Evolutionary conservation across 2,329 filamentous ascomycete genomes (phyloP), one percentile per base, ranked within the genome.

Genomic region (Plenodomus lindquistii): DNA sequence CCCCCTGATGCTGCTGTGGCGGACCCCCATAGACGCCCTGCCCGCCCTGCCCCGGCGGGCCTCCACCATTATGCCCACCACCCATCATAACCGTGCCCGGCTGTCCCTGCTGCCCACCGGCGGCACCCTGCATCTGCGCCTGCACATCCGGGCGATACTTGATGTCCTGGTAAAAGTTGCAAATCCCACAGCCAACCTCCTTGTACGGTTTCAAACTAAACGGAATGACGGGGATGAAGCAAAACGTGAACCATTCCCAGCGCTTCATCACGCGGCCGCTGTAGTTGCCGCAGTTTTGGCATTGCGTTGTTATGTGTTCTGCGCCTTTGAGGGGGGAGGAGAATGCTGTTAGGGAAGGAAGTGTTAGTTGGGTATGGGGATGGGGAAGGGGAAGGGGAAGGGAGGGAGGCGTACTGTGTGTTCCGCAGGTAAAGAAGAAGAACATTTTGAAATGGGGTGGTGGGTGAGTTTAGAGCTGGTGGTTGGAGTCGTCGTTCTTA

Each of bases 171-270:
- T 83, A 81, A 69, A 90, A 91, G 68, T 86, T 84, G 80, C 88
- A 93, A 69, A 91, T 85, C 64, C 84, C 80, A 76, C 88, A 93
- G 50, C 79, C 77, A 46, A 93, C 80, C 63, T 91, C 87, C 60
- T 85, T 71, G 60, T 71, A 73, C 0, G 77, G 77, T 50, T 79
- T 79, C 4, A 79, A 59, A 20, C 83, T 85, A 64, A 91, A 85
- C 0, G 88, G 88, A 20, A 92, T 78, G 38, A 92, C 71, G 40
- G 88, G 88, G 44, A 91, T 73, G 73, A 88, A 91, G 78, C 88
- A 91, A 65, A 91, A 85, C 4, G 88, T 91, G 65, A 91, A 91
- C 85, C 87, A 91, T 36, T 78, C 68, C 55, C 54, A 57, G 35
- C 54, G 56, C 44, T 59, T 59, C 49, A 52, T 51, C 1, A 57